Conservation (phyloP, 257 asterid species). For the Linaria vulgaris region DNA sequence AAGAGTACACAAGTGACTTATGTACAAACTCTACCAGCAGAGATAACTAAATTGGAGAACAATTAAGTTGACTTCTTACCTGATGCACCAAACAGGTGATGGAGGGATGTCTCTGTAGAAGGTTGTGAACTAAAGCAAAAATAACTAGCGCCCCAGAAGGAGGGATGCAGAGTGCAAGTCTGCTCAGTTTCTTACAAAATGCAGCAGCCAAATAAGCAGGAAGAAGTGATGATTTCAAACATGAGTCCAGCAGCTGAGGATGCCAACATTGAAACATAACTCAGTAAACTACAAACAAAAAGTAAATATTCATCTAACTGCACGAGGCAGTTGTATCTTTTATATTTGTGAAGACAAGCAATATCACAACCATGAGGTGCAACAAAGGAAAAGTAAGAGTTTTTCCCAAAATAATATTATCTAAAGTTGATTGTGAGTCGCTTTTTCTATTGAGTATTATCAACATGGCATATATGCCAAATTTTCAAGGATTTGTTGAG, state of each 20-base stretch:
- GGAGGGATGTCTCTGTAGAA: constrained; percentile 92
- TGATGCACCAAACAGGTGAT: constrained; percentile 80
- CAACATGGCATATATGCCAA: not conserved
- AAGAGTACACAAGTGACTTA: not conserved
- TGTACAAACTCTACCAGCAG: not conserved
- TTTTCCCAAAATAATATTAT: too few species aligned
- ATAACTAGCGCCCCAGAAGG: constrained; percentile 84
- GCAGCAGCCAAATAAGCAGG: constrained; percentile 97
- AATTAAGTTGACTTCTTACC: constrained; percentile 36
- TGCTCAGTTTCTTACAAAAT: constrained; percentile 86
- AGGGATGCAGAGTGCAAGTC: constrained; percentile 73
- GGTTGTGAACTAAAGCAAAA: constrained; percentile 86
- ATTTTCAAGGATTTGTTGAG: constrained; percentile 2
- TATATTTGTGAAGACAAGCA: not conserved
- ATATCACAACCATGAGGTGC: not conserved
- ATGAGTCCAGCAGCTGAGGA: constrained; percentile 86
- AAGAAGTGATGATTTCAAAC: constrained; percentile 92
- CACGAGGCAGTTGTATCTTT: not conserved
- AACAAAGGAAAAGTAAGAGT: not conserved
- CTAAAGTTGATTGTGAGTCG: too few species aligned
- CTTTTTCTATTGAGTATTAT: constrained; percentile 2
- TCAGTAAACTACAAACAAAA: constrained; percentile 13
- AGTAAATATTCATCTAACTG: not conserved
- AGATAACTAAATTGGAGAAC: not conserved
- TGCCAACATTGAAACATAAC: not conserved